Conservation (phyloP, 139 green algal genomes). For the Chlamydomonas eustigma region DNA sequence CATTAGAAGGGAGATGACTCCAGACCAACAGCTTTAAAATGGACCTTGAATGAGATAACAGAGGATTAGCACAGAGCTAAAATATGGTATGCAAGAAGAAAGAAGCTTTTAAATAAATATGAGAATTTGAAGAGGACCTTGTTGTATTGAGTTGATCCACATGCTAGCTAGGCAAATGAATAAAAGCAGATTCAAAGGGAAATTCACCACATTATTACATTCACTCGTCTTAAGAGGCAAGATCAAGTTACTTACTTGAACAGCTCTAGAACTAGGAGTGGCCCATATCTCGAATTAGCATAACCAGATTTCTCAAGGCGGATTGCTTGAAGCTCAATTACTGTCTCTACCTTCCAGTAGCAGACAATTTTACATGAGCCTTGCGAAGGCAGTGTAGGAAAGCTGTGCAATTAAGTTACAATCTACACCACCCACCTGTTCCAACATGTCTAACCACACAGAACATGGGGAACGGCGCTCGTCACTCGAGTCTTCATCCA, state of each 20-base stretch:
- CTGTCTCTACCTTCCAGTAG: constrained; percentile 50
- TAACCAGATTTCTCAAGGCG: constrained; percentile 40
- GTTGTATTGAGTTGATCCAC: no score
- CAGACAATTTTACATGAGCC: no score
- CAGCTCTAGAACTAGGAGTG: constrained; percentile 37
- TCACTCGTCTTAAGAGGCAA: no score
- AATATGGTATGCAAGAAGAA: no score
- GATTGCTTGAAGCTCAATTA: constrained; percentile 55
- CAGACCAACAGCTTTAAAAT: constrained; percentile 34
- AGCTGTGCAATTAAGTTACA: no score
- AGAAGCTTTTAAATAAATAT: no score
- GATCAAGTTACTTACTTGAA: constrained; percentile 35
- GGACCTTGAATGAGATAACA: constrained; percentile 23
- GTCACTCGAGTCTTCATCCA: constrained; percentile 20
- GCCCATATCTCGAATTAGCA: constrained; percentile 44
- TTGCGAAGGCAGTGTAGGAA: no score
- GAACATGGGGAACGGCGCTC: constrained; percentile 8
- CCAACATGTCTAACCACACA: constrained; percentile 31
- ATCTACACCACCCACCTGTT: constrained; percentile 38
- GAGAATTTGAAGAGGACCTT: no score
- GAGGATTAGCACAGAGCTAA: no score
- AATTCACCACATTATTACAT: no score
- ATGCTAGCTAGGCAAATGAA: no score
- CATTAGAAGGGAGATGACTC: constrained; percentile 15
- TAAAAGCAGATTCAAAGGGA: no score